A percentile compares a stretch with the other conserved stretches of the same genome.
phyloP scores from a whole-genome alignment of 1,284 basidiomycete genomes.

The Leccinum fuscescens region DNA sequence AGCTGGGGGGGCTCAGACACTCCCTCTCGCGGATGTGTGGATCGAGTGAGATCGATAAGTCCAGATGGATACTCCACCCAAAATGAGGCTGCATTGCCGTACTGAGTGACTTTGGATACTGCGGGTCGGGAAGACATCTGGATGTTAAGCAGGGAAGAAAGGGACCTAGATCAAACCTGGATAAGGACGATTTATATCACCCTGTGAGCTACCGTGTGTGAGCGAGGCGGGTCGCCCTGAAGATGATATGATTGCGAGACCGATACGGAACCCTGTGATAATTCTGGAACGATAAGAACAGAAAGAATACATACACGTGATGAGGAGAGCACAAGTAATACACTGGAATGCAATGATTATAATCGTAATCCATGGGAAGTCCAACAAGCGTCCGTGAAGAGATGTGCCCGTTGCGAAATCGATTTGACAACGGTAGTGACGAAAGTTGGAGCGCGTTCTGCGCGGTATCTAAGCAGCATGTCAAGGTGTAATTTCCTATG shows the following conservation, averaged over 20 bases:
- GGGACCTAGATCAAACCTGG: neutral
- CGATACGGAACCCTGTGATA: neutral
- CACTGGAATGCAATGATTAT: slow-evolving; percentile 8
- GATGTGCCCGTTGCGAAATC: slow-evolving; percentile 17
- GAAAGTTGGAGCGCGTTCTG: slow-evolving; percentile 8
- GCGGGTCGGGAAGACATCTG: slow-evolving; percentile 45
- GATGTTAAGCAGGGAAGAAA: slow-evolving; percentile 31
- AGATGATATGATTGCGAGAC: slow-evolving; percentile 2
- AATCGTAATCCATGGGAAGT: slow-evolving; percentile 16
- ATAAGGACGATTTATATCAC: slow-evolving; percentile 7
- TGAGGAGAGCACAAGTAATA: slow-evolving; percentile 4
- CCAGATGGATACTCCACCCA: slow-evolving; percentile 71
- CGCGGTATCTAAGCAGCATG: slow-evolving; percentile 21
- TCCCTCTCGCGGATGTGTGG: slow-evolving; percentile 31
- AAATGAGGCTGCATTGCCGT: slow-evolving; percentile 54
- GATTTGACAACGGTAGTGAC: slow-evolving; percentile 12
- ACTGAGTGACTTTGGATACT: slow-evolving; percentile 46
- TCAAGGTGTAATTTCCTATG: slow-evolving; percentile 7
- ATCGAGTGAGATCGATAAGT: slow-evolving; percentile 58
- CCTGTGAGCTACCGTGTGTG: neutral
- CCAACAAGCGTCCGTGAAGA: slow-evolving; percentile 14
- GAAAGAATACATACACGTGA: slow-evolving; percentile 7
- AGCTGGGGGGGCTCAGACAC: slow-evolving; percentile 33
- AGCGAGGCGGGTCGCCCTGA: neutral
- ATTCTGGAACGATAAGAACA: slow-evolving; percentile 16